Evolutionary conservation across 768 basidiomycete species (phyloP).

Genomic region (Lactarius hengduanensis): DNA sequence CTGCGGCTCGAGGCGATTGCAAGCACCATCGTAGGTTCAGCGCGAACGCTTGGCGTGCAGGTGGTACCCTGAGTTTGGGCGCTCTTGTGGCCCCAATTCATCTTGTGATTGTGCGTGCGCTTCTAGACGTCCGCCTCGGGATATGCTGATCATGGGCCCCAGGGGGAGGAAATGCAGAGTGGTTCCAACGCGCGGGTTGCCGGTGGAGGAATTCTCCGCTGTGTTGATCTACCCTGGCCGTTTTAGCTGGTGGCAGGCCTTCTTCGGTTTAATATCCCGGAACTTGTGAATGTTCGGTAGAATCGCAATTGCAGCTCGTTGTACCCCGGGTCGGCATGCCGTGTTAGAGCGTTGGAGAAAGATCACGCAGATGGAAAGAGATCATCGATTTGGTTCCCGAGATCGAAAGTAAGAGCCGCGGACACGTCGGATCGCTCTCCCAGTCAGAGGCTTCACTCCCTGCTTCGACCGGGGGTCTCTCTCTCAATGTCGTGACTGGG

Average conservation of each 20-base stretch:
- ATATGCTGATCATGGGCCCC: constrained; percentile 22
- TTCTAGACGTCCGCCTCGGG: constrained; percentile 18
- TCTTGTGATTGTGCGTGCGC: constrained; percentile 17
- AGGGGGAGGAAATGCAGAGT: constrained; percentile 9
- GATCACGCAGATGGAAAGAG: constrained; percentile 13
- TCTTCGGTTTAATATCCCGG: constrained; percentile 28
- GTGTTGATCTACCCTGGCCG: constrained; percentile 21
- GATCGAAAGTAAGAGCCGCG: constrained; percentile 28
- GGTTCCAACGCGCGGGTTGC: constrained; percentile 21
- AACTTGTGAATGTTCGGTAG: constrained; percentile 30
- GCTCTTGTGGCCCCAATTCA: constrained; percentile 21
- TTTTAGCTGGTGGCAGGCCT: constrained; percentile 24
- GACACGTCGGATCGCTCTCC: constrained; percentile 22
- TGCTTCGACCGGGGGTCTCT: constrained; percentile 26
- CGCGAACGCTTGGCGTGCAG: constrained; percentile 83
- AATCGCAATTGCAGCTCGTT: constrained; percentile 26
- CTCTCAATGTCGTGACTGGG: constrained; percentile 5
- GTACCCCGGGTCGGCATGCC: constrained; percentile 23
- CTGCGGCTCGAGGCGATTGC: constrained; percentile 85
- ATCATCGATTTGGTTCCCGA: constrained; percentile 29
- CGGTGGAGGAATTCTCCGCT: constrained; percentile 18
- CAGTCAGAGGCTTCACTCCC: constrained; percentile 26
- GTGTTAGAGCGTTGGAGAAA: constrained; percentile 25
- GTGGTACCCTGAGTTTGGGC: constrained; percentile 70
- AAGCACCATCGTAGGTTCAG: constrained; percentile 84